A percentile compares a stretch with the other conserved stretches of the same genome.
phyloP scores from a whole-genome alignment of 345 rosid genomes.

The Lepidium didymum region DNA sequence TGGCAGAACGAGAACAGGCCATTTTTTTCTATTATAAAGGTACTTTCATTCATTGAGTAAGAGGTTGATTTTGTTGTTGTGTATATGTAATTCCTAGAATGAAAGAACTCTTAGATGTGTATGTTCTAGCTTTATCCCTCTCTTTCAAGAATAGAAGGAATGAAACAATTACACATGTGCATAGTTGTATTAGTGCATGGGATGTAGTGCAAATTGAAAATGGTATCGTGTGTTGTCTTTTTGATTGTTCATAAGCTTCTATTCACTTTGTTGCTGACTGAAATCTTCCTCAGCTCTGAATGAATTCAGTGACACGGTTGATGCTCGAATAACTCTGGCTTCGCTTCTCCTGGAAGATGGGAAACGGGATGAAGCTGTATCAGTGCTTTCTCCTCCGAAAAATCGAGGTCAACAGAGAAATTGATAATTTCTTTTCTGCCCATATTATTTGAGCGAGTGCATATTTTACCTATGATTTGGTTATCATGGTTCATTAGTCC shows the following conservation, averaged over 20 bases:
- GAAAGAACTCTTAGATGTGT: neutral
- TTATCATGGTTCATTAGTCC: neutral
- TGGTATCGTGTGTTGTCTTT: neutral
- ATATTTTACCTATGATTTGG: neutral
- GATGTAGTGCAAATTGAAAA: slow-evolving; percentile 5
- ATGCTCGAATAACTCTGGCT: slow-evolving; percentile 68
- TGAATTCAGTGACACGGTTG: slow-evolving; percentile 45
- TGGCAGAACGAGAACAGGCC: slow-evolving; percentile 58
- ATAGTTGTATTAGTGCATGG: neutral
- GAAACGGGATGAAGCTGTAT: slow-evolving; percentile 78
- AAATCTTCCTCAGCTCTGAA: slow-evolving; percentile 50
- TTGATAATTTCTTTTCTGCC: neutral
- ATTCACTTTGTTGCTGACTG: slow-evolving; percentile 8
- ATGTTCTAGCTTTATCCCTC: neutral
- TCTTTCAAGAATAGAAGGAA: neutral
- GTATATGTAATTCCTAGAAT: neutral
- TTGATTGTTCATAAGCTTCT: neutral
- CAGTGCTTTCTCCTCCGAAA: slow-evolving; percentile 62
- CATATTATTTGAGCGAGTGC: neutral
- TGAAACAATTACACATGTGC: slow-evolving; percentile 2
- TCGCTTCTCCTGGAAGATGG: slow-evolving; percentile 69
- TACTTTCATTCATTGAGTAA: slow-evolving; percentile 13
- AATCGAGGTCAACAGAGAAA: slow-evolving; percentile 36
- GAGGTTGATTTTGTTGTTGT: slow-evolving; percentile 1
- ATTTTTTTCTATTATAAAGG: slow-evolving; percentile 63